A percentile compares a stretch with the other conserved stretches of the same genome.
These are phyloP conservation scores for Pisolithus tinctorius DNA, from an alignment of 768 basidiomycete species.

Conservation along the genomic window DNA sequence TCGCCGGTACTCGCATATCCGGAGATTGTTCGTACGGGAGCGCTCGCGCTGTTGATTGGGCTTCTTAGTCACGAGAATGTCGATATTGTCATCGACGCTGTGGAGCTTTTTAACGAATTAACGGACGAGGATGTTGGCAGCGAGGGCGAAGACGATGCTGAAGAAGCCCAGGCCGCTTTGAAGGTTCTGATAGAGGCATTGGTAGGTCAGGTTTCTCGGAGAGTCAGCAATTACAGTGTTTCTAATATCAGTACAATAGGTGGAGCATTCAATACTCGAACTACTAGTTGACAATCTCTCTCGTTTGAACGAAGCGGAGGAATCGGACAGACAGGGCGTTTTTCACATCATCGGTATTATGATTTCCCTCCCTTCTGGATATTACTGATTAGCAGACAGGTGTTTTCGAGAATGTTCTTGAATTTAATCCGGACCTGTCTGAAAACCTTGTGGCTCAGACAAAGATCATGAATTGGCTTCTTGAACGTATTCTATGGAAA, in stretches of 20 bases:
- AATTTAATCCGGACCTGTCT: constrained; percentile 75
- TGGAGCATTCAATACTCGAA: constrained; percentile 79
- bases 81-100: constrained; percentile 94
- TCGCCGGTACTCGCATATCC: constrained; percentile 79
- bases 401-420: constrained; percentile 88
- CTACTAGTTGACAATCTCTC: constrained; percentile 83
- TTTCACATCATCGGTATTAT: constrained; percentile 81
- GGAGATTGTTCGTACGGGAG: constrained; percentile 75
- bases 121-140: constrained; percentile 95
- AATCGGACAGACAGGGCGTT: constrained; percentile 85
- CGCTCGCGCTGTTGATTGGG: constrained; percentile 65
- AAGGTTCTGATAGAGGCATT: constrained; percentile 70
- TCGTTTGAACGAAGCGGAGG: constrained; percentile 86
- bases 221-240: not conserved
- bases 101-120: constrained; percentile 88
- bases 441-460: constrained; percentile 68
- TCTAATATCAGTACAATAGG: constrained; percentile 35
- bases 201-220: constrained; percentile 39
- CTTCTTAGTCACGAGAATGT: constrained; percentile 93
- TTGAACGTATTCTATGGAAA: constrained; percentile 67
- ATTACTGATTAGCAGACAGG: constrained; percentile 36
- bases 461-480: constrained; percentile 68
- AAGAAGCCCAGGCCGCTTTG: constrained; percentile 57
- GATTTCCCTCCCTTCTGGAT: not conserved
- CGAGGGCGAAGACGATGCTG: constrained; percentile 61